Base-by-base conservation (phyloP, 352 stramenopile species). In the Pelagophyceae sp. region DNA sequence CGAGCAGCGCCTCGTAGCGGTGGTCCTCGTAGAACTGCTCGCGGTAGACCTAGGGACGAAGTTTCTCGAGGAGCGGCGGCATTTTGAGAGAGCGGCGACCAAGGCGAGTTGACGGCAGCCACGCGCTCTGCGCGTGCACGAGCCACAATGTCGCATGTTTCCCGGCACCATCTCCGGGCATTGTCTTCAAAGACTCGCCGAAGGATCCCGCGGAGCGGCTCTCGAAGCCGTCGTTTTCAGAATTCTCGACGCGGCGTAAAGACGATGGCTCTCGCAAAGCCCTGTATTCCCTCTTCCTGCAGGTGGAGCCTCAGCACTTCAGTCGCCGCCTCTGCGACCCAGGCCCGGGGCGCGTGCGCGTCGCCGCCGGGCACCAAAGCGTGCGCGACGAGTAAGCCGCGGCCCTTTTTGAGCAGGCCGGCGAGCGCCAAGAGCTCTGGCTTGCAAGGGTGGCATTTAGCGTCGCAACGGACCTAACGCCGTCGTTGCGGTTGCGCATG, bases 331-430 rank as follows among this genome's bases (percentile, higher is more conserved):
- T 82, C 76, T 31, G 72, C 65, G 50, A 79, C 79, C 45, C 80
- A 72, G 19, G 70, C 69, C 72, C 80, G 37, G 50, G 77, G 38
- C 23, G 61, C 70, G 78, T 63, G 60, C 51, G 80, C 72, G 64
- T 83, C 54, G 79, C 82, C 79, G 45, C 80, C 82, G 72, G 82
- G 72, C 37, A 85, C 60, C 40, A 82, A 79, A 25, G 83, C 83
- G 27, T 77, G 75, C n/a, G 61, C 64, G 77, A 89, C 85, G 45
- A 84, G 83, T 31, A 89, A 75, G 27, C 85, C 86, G 40, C 83
- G 80, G 0, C 84, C 86, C 77, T 88, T 88, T 75, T 90, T 89
- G 40, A 92, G 82, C 65, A 90, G 85, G 33, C 78, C 77, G 29
- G 85, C 87, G 27, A 92, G 76, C 35, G 58, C 75, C 29, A 92